Conservation (phyloP, 345 rosid species). For the Eucalyptus leucophloia region DNA sequence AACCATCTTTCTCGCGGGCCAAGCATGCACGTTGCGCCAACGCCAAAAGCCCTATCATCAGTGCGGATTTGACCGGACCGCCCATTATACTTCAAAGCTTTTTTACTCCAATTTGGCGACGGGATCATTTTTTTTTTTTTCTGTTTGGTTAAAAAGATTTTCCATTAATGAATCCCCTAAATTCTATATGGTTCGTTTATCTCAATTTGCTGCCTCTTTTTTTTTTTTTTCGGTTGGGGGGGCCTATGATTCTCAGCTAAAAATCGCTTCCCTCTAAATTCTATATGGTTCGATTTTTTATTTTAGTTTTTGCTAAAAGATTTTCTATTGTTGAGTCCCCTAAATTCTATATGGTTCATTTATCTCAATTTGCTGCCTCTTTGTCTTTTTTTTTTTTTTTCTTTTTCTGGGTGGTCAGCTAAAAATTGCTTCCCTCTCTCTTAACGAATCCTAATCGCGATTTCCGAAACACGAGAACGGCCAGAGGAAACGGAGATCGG, state of each 20-base stretch:
- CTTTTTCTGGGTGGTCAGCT: background rate
- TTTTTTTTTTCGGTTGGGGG: background rate
- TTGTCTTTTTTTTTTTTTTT: background rate
- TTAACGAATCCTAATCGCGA: background rate
- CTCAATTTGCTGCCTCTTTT: background rate
- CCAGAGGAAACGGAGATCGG: background rate
- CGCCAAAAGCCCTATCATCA: no score
- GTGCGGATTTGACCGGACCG: background rate
- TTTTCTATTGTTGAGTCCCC: no score
- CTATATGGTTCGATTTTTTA: no score
- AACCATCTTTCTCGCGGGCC: background rate
- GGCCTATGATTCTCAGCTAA: background rate
- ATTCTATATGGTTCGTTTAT: background rate
- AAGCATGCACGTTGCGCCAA: no score
- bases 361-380: background rate
- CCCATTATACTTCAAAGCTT: background rate
- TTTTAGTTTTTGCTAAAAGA: no score
- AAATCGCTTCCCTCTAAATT: background rate
- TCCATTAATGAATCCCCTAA: background rate
- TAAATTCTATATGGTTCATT: background rate
- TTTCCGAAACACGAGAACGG: background rate
- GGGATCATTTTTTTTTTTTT: fast-evolving
- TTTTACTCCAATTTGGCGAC: background rate
- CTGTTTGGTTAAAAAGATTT: no score
- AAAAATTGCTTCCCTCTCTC: background rate